A percentile compares a stretch with the other conserved stretches of the same genome.
Evolutionary conservation across 2,329 filamentous ascomycete genomes (phyloP).

Genomic region (Penicillium sp.): DNA sequence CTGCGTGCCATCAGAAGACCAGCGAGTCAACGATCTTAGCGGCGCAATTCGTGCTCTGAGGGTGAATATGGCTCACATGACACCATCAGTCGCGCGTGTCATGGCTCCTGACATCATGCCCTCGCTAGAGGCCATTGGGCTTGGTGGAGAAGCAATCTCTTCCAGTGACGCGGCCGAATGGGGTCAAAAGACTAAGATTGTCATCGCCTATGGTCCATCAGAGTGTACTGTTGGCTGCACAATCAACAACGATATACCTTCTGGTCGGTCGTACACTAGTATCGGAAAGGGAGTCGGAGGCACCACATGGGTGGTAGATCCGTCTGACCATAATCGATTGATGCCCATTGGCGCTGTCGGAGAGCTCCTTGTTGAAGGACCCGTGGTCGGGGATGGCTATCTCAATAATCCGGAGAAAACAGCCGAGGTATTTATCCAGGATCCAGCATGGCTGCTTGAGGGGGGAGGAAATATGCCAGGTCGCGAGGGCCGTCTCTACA

Average conservation of each 20-base stretch:
- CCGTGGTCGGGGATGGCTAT: slow-evolving; percentile 36
- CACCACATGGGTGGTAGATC: slow-evolving; percentile 24
- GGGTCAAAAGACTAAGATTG: slow-evolving; percentile 26
- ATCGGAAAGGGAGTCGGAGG: slow-evolving; percentile 5
- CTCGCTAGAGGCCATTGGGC: slow-evolving; percentile 31
- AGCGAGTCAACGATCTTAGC: slow-evolving; percentile 44
- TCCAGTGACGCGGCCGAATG: slow-evolving; percentile 33
- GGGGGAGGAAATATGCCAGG: neutral
- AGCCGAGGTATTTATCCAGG: slow-evolving; percentile 21
- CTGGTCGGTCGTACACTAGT: neutral
- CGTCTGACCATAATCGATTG: slow-evolving; percentile 25
- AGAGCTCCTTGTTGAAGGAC: slow-evolving; percentile 36
- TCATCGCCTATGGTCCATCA: slow-evolving; percentile 22
- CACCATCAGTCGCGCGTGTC: slow-evolving; percentile 50
- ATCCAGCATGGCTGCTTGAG: slow-evolving; percentile 10
- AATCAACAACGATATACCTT: slow-evolving; percentile 4
- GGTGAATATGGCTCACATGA: slow-evolving; percentile 55
- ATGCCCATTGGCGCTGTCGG: slow-evolving; percentile 23
- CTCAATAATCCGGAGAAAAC: slow-evolving; percentile 34
- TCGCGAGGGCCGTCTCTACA: slow-evolving; percentile 27
- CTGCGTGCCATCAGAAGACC: slow-evolving; percentile 45
- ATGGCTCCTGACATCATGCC: slow-evolving; percentile 38
- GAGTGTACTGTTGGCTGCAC: slow-evolving; percentile 20
- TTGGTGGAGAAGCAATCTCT: slow-evolving; percentile 38
- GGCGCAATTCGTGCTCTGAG: slow-evolving; percentile 36